Evolutionary conservation across 768 basidiomycete species (phyloP), one percentile per base, ranked within the genome.

Genomic region (Cytidiella melzeri): DNA sequence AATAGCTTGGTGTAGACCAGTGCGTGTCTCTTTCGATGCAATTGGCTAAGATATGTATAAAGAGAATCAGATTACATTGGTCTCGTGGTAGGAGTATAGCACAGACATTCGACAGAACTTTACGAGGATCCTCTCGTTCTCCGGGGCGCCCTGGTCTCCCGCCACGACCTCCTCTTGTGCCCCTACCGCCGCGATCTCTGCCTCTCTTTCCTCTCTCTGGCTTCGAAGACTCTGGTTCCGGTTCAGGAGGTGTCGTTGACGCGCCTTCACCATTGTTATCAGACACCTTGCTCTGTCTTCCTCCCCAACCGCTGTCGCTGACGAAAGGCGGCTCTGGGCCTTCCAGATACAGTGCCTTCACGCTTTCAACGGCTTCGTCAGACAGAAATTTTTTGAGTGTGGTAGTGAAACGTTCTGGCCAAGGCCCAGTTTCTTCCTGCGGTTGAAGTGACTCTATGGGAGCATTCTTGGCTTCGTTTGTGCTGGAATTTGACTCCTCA

Each of bases 91-190:
- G 54, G 26, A 49, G 58, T 37, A 59, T 48, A 42, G 12, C 21
- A 78, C 84, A 58, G 57, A 94, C 92, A 67, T 92, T 79, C 24
- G 92, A 91, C 26, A 88, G 48, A 34, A 95, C 86, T 62, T 79
- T 87, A 55, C 91, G 74, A 55, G 72, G 67, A 57, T 94, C 92
- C 55, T 79, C 79, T 55, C 74, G 67, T 36, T 63, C 69, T n/a
- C 61, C 59, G 51, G 66, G 60, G 38, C 69, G 68, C 5, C 73
- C 70, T 18, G 73, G 71, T 11, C 76, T 68, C 23, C 70, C 67
- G 19, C 65, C 64, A 11, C 52, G 19, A 11, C 52, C 46, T 1
- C 61, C 72, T 11, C 76, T 70, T 18, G 71, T 66, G 38, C 78
- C 77, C 15, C 79, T 70, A 10, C 74, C 72, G 7, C 79, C 70